Percentiles rank a stretch among this genome's conserved stretches.
Conservation (phyloP, 163 green algal genomes). For the Picocystis sp. region DNA sequence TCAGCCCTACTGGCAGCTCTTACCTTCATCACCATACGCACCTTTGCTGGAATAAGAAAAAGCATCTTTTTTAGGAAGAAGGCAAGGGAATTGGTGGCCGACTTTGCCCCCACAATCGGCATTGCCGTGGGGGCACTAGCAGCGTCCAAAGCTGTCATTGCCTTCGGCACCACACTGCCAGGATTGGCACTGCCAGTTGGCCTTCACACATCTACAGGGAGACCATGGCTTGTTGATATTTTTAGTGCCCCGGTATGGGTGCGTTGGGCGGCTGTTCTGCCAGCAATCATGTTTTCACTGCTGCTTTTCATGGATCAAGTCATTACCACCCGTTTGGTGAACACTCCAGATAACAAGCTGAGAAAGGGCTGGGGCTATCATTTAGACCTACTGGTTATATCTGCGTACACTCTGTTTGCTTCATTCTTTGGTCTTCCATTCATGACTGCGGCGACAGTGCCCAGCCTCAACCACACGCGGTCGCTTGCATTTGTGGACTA, state of each 20-base stretch:
- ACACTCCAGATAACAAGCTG: constrained; percentile 10
- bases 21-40: neutral
- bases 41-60: constrained; percentile 4
- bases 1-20: neutral
- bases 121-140: constrained; percentile 5
- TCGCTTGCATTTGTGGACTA: constrained; percentile 8
- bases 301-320: constrained; percentile 19
- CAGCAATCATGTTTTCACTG: constrained; percentile 8
- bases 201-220: constrained; percentile 3
- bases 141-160: constrained; percentile 5
- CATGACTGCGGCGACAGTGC: constrained; percentile 13
- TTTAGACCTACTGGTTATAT: constrained; percentile 17
- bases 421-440: constrained; percentile 11
- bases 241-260: constrained; percentile 9
- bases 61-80: constrained; percentile 6
- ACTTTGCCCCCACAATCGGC: constrained; percentile 13
- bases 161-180: constrained; percentile 3
- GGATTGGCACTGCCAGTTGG: neutral
- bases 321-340: constrained; percentile 20
- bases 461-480: constrained; percentile 10
- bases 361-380: constrained; percentile 17
- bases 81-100: constrained; percentile 4
- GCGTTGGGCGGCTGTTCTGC: constrained; percentile 2
- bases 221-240: constrained; percentile 12
- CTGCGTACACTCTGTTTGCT: constrained; percentile 6